Evolutionary conservation across 345 rosid genomes (phyloP), one percentile per base, ranked within the genome.

Genomic region (Aegle marmelos): DNA sequence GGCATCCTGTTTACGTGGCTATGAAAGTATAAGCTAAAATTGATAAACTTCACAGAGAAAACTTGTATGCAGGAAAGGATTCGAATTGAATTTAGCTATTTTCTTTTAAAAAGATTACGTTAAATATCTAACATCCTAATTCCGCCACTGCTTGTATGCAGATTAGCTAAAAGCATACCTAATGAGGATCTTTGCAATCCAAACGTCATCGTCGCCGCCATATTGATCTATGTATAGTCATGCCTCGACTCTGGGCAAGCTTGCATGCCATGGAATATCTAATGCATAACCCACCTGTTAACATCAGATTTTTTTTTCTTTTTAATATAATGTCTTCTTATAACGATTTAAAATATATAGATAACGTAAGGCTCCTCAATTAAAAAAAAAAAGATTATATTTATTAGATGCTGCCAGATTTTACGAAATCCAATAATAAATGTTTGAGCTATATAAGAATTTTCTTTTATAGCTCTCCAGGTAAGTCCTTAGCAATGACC

Each of bases 181-280:
- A 83, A 94, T 94, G 73, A 94, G 89, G 25, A 97, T 92, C 82
- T 96, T 94, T 74, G 97, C 98, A 68, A 96, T 96, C 99, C 99
- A 96, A 6, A 90, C 91, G 76, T 96, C 99, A 71, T 88, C 90
- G 81, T 89, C 86, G 1, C 99, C 99, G 24, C 99, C 98, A 54
- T 94, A 96, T 33, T 96, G 99, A 58, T 92, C 98, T 6, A 96
- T 79, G 79, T 85, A 96, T 82, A 90, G 87, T 83, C 99, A 85
- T 11, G 97, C 71, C 88, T 96, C 99, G 33, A 96, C 84, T 69
- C 99, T 88, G 21, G 98, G 97, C 86, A 96, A 82, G 79, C 85
- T 90, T 59, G 97, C 94, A 70, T 90, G 90, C 93, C 90, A 94
- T 50, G 98, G 98, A 59, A 94, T 76, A 53, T 90, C 94, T 85